Evolutionary conservation across 495 filamentous ascomycete species (phyloP).

Genomic region (Podospora comata): DNA sequence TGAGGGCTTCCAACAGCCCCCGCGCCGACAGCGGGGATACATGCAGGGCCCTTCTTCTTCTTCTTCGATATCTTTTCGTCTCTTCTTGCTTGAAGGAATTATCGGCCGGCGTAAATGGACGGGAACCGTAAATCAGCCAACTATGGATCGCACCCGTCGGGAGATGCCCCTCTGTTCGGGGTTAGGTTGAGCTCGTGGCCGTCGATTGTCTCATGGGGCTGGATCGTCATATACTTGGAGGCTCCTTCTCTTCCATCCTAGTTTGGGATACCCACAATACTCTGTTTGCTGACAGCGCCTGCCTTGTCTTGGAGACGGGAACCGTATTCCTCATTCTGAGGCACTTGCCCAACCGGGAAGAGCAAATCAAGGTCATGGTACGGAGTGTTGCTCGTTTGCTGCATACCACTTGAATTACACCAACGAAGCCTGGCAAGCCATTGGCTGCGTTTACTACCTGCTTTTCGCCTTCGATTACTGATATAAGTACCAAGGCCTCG

Average conservation of each 20-base stretch:
- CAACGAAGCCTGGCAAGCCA: neutral
- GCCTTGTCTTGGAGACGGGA: neutral
- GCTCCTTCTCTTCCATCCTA: neutral
- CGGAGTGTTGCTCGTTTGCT: slow-evolving; percentile 3
- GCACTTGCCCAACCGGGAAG: slow-evolving; percentile 12
- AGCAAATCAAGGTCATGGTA: slow-evolving; percentile 5
- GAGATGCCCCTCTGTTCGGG: neutral
- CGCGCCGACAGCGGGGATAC: slow-evolving; percentile 6
- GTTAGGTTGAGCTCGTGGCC: neutral
- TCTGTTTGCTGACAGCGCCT: neutral
- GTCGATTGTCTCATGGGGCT: neutral
- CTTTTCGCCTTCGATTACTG: neutral
- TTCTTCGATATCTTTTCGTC: slow-evolving; percentile 8
- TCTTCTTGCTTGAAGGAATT: neutral
- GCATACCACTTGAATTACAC: neutral
- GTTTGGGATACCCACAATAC: neutral
- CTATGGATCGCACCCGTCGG: slow-evolving; percentile 4
- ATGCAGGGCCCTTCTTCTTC: slow-evolving; percentile 11
- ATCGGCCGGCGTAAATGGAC: slow-evolving; percentile 18
- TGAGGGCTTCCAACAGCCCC: slow-evolving; percentile 8
- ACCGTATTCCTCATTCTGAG: slow-evolving; percentile 6
- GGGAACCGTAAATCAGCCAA: slow-evolving; percentile 15
- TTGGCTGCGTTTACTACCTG: neutral
- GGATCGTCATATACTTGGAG: neutral
- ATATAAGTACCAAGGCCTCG: slow-evolving; percentile 9